Conservation (phyloP, 2,329 filamentous ascomycete genomes). For the Leptographium flavum region DNA sequence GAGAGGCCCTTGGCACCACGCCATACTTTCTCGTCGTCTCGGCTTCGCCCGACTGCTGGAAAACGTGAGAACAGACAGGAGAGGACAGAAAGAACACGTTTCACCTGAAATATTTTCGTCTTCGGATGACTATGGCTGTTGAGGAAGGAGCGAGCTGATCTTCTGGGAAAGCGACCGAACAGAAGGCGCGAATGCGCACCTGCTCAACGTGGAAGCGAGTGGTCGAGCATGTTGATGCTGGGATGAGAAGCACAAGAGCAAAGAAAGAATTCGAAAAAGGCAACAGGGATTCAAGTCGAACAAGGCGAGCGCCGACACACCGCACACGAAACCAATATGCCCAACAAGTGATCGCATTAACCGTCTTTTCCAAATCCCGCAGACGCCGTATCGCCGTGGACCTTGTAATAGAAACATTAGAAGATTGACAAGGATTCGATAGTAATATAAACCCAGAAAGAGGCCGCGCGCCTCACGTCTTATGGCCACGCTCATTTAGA, state of each 20-base stretch:
- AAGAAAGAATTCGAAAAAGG: background rate
- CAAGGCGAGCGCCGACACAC: no score
- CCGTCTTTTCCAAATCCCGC: background rate
- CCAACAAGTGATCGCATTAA: background rate
- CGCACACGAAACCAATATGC: background rate
- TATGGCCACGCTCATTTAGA: conserved; percentile 48
- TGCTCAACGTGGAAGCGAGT: background rate
- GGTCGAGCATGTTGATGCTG: no score
- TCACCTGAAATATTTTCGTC: background rate
- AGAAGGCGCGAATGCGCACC: background rate
- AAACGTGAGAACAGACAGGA: background rate
- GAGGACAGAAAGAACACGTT: background rate
- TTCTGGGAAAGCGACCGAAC: no score
- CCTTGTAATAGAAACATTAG: background rate
- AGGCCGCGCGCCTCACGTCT: no score
- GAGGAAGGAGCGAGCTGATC: background rate
- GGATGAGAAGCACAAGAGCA: background rate
- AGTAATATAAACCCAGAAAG: no score
- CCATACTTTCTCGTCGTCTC: background rate
- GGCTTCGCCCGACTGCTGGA: background rate
- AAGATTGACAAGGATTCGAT: background rate
- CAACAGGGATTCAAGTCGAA: no score
- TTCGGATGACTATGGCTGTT: background rate
- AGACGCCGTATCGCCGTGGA: conserved; percentile 1
- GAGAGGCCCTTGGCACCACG: background rate